Base-by-base conservation (phyloP, 345 rosid species). In the Camelina neglecta region DNA sequence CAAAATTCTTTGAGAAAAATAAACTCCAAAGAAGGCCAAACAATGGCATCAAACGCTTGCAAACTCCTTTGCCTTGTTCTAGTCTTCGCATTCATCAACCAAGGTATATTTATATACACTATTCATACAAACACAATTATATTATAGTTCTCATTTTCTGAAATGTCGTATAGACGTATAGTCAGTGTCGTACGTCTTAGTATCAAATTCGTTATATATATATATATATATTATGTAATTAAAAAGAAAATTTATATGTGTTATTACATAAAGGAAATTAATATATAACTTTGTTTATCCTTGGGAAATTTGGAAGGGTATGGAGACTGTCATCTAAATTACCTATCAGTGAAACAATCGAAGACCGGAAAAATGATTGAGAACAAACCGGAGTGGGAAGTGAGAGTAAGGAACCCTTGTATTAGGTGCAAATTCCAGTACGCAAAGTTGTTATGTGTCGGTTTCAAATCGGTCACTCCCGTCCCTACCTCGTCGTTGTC, bases 341-440 rank as follows among this genome's bases (percentile, higher is more conserved):
- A 53, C 24, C 49, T 76, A 53, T 2, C 31, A 8, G n/a, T 76
- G 20, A 69, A 54, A 51, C 79, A 76, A 65, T 10, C 49, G 39
- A 61, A 61, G 42, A 76, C 79, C 21, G 74, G 79, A 2, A 68
- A 35, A 35, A 2, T 69, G 64, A 31, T 69, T 31, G 16, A 69
- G 41, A 55, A 69, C 69, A 63, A 61, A 53, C 57, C 79, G 12
- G 64, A 76, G 49, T 76, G 79, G 79, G 69, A 60, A 69, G 79
- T 76, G 70, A 76, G 57, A 67, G 55, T 68, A 12, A 75, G 12
- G 15, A 60, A 75, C 61, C 51, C 67, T 11, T 75, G 79, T 11
- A 35, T 35, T 35, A 23, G 9, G 0, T 75, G 79, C 56, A 53
- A 18, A 20, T 59, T 69, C 57, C 44, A 31, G n/a, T 12, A 51